Percentiles rank a stretch among this genome's conserved stretches.
Evolutionary conservation across 2,329 filamentous ascomycete genomes (phyloP).

Genomic region (Xylariaceae sp.): DNA sequence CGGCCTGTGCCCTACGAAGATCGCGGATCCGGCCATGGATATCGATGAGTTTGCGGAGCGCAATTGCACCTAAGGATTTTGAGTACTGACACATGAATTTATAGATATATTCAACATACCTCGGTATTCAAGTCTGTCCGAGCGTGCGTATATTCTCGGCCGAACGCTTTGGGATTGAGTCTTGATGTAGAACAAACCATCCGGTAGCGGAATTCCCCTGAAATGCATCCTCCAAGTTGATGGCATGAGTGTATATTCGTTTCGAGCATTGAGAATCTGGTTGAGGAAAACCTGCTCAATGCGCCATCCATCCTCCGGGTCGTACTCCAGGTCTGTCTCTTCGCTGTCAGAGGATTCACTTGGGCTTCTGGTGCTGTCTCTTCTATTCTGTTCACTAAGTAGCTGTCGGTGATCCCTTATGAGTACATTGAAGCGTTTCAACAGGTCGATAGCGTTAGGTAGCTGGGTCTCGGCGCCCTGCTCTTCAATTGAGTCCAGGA

Average conservation of each 20-base stretch:
- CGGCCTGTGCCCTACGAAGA: slow-evolving; percentile 24
- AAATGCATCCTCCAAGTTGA: slow-evolving; percentile 38
- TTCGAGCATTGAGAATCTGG: slow-evolving; percentile 32
- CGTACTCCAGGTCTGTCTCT: slow-evolving; percentile 13
- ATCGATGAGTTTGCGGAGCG: slow-evolving; percentile 33
- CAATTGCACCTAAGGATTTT: slow-evolving; percentile 26
- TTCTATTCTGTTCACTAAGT: no score
- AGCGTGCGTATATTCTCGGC: slow-evolving; percentile 36
- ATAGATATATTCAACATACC: slow-evolving; percentile 27
- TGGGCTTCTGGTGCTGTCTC: background rate
- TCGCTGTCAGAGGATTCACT: no score
- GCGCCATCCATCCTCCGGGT: slow-evolving; percentile 29
- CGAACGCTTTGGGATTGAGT: slow-evolving; percentile 27
- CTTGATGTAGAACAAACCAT: slow-evolving; percentile 35
- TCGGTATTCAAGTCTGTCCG: slow-evolving; percentile 32
- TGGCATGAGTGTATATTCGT: slow-evolving; percentile 37
- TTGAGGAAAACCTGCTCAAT: slow-evolving; percentile 35
- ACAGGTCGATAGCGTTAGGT: background rate
- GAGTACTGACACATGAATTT: background rate
- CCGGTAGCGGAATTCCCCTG: slow-evolving; percentile 35
- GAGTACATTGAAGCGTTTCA: background rate
- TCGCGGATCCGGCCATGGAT: slow-evolving; percentile 32
- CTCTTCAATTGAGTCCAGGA: background rate
- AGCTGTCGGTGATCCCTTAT: background rate
- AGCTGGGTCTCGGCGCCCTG: background rate